These are phyloP conservation scores for Achaetomiella virescens DNA, from an alignment of 495 filamentous ascomycete genomes.

Conservation along the genomic window DNA sequence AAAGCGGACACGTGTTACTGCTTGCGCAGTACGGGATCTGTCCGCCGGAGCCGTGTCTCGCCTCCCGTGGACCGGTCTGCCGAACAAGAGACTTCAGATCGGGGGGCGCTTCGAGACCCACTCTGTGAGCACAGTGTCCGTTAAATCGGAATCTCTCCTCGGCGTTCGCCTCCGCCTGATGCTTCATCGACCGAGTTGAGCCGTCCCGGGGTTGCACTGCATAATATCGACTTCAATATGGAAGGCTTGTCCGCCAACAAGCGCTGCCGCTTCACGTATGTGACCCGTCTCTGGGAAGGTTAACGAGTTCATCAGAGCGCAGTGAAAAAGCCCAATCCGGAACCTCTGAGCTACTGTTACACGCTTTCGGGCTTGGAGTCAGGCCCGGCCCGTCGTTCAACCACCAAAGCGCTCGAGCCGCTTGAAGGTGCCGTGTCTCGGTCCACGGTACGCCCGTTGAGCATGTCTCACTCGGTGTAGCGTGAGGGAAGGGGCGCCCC, in stretches of 20 bases:
- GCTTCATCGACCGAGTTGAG: slow-evolving; percentile 7
- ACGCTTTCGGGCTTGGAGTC: too few relatives aligned
- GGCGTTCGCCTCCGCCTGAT: slow-evolving; percentile 1
- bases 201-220: slow-evolving; percentile 10
- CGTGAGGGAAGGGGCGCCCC: too few relatives aligned
- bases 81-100: neutral
- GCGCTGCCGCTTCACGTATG: neutral
- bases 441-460: neutral
- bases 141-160: slow-evolving; percentile 1
- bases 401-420: too few relatives aligned
- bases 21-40: neutral
- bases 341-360: too few relatives aligned
- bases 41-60: slow-evolving; percentile 5
- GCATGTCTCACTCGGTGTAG: neutral
- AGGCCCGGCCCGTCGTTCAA: too few relatives aligned
- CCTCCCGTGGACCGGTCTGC: neutral
- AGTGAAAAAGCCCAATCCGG: too few relatives aligned
- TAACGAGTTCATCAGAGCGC: too few relatives aligned
- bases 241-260: neutral
- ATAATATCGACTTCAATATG: slow-evolving; percentile 10
- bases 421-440: too few relatives aligned
- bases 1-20: slow-evolving; percentile 4
- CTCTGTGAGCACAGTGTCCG: slow-evolving; percentile 6
- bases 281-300: neutral
- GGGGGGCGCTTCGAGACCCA: slow-evolving; percentile 5